A percentile compares a stretch with the other conserved stretches of the same genome.
phyloP scores from a whole-genome alignment of 2,329 filamentous ascomycete species.

The Ceratocystis ficicola region DNA sequence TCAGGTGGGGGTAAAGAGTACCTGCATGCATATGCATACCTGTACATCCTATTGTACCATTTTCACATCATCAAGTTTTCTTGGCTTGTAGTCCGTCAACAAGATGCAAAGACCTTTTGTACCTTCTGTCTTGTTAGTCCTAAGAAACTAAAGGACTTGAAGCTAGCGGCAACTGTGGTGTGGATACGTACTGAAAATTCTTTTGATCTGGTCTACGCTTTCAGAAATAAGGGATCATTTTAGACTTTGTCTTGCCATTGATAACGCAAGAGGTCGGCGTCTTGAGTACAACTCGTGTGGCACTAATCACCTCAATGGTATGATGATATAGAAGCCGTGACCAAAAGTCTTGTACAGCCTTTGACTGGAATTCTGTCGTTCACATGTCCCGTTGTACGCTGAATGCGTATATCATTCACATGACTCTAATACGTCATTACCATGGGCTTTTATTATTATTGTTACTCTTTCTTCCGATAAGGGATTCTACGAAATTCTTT shows the following conservation, averaged over 20 bases:
- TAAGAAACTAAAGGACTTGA: background rate
- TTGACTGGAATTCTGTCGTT: background rate
- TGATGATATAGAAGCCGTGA: background rate
- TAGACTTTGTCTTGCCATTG: no score
- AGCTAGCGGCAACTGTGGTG: background rate
- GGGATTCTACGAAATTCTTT: no score
- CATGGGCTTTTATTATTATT: no score
- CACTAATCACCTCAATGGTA: no score
- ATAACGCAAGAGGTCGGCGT: background rate
- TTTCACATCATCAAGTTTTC: background rate
- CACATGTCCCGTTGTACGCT: background rate
- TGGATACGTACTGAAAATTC: background rate
- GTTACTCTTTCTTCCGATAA: no score
- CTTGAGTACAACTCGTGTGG: background rate
- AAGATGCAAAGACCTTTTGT: background rate
- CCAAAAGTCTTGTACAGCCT: background rate
- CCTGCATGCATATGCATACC: conserved; percentile 12
- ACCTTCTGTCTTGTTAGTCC: background rate
- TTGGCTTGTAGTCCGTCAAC: no score
- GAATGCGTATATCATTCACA: background rate
- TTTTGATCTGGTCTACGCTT: background rate
- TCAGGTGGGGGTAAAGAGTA: background rate
- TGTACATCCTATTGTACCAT: background rate
- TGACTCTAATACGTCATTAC: background rate
- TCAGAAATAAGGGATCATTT: background rate